Evolutionary conservation across 2,329 filamentous ascomycete genomes (phyloP), one percentile per base, ranked within the genome.

Genomic region (Penicillium oxalicum): DNA sequence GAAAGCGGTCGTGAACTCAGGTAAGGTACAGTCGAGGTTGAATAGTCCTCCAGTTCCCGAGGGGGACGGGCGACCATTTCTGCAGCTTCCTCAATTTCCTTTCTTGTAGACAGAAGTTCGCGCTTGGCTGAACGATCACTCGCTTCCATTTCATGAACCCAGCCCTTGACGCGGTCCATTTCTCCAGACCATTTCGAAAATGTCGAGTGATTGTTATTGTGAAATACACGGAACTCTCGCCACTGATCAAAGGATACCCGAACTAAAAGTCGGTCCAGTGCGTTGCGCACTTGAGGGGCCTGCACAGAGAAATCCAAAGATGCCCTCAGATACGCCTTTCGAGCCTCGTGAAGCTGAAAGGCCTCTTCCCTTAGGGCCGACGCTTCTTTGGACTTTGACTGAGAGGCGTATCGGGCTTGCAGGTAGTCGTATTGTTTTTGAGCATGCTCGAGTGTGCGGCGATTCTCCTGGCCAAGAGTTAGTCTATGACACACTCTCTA

Each of bases 301-400:
- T 89, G 79, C 56, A 93, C 82, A 61, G 88, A 95, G 66, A 91
- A 97, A 68, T 98, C 93, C 81, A 98, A 84, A 11, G 88, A 91
- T 1, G 91, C 87, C 65, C 90, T 91, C 38, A 97, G 76, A 66
- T 98, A 98, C 29, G 84, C 81, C 63, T 93, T 94, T 50, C 91
- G 82, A 25, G 88, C 87, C 74, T 97, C 93, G 65, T 95, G 93
- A 34, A 97, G 82, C 65, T 93, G 85, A 62, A 98, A 98, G 0
- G 93, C 93, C 70, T 98, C 93, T 68, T 98, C 93, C 51, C 93
- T 81, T 48, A 98, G 75, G 1, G 90, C 82, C 0, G 90, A 96
- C 0, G 91, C 82, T 69, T 98, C 93, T 70, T 97, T 98, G 5
- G 88, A 85, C 74, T 96, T 97, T 56, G 84, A 87, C 69, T 96